Evolutionary conservation across 2,329 filamentous ascomycete genomes (phyloP).

Genomic region (Neofusicoccum ribis): DNA sequence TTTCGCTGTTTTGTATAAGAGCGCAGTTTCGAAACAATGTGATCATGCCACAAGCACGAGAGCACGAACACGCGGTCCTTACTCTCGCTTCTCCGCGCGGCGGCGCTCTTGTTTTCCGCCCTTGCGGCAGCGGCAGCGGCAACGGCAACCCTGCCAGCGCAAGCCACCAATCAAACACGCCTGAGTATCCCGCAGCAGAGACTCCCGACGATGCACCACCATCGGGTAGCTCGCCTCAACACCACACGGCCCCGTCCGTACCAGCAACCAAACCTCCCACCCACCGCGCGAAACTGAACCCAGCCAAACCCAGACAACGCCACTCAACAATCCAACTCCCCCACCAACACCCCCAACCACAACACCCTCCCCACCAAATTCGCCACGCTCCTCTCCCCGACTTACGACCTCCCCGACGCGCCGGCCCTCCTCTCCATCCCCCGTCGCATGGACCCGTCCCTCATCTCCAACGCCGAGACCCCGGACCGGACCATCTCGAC

Average conservation of each 20-base stretch:
- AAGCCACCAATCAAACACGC: not conserved
- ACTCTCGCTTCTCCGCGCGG: not conserved
- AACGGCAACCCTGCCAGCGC: too few relatives aligned
- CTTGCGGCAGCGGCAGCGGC: too few relatives aligned
- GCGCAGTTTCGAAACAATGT: not conserved
- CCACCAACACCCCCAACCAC: not conserved
- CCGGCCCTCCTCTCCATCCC: not conserved
- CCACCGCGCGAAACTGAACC: too few relatives aligned
- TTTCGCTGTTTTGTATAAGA: not conserved
- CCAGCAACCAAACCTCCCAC: not conserved
- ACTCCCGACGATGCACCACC: too few relatives aligned
- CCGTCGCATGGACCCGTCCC: not conserved
- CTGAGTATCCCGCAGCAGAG: too few relatives aligned
- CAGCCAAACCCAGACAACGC: too few relatives aligned
- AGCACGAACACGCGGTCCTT: not conserved
- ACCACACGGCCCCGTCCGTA: not conserved
- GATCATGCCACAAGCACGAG: not conserved
- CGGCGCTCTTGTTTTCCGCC: not conserved
- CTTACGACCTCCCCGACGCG: not conserved
- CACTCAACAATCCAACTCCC: not conserved
- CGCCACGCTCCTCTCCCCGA: not conserved
- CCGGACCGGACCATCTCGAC: constrained; percentile 21
- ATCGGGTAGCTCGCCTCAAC: not conserved
- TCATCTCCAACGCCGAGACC: not conserved
- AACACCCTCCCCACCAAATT: not conserved